Percentiles rank a stretch among this genome's conserved stretches.
Conservation (phyloP, 768 basidiomycete species). For the Hysterangium stoloniferum region DNA sequence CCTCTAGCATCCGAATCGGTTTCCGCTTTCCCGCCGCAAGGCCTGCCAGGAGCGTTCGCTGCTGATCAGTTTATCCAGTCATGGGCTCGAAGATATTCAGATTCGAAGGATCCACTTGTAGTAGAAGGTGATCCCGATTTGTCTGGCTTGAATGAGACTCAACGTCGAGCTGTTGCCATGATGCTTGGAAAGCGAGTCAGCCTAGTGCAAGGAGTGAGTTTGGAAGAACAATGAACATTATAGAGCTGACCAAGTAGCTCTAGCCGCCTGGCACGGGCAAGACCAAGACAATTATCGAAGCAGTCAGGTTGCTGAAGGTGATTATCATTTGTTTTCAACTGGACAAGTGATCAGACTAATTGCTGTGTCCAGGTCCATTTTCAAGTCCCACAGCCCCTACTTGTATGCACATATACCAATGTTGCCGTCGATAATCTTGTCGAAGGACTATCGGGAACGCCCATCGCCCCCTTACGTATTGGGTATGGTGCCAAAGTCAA, state of each 20-base stretch:
- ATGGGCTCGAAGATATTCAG: slow-evolving; percentile 69
- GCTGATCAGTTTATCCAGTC: slow-evolving; percentile 71
- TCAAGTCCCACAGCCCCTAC: slow-evolving; percentile 71
- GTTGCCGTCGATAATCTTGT: slow-evolving; percentile 89
- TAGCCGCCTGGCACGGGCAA: slow-evolving; percentile 92
- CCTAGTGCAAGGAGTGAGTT: slow-evolving; percentile 78
- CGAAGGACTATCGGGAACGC: slow-evolving; percentile 53
- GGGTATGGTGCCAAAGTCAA: slow-evolving; percentile 58
- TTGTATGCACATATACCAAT: slow-evolving; percentile 94
- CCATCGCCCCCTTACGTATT: slow-evolving; percentile 69
- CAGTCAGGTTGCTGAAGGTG: slow-evolving; percentile 73
- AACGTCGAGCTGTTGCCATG: slow-evolving; percentile 72
- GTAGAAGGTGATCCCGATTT: slow-evolving; percentile 76
- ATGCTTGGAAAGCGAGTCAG: slow-evolving; percentile 78
- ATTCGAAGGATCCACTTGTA: slow-evolving; percentile 41
- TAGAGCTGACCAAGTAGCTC: slow-evolving; percentile 10
- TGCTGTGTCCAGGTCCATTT: slow-evolving; percentile 51
- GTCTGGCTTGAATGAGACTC: slow-evolving; percentile 59
- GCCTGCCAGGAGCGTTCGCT: slow-evolving; percentile 45
- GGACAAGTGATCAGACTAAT: background rate
- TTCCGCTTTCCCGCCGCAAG: slow-evolving; percentile 2
- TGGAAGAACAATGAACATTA: slow-evolving; percentile 1
- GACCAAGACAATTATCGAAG: slow-evolving; percentile 85
- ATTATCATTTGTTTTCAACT: background rate
- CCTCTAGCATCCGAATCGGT: slow-evolving; percentile 31